phyloP scores from a whole-genome alignment of 805 yeast species.

The Pichia paraexigua region DNA sequence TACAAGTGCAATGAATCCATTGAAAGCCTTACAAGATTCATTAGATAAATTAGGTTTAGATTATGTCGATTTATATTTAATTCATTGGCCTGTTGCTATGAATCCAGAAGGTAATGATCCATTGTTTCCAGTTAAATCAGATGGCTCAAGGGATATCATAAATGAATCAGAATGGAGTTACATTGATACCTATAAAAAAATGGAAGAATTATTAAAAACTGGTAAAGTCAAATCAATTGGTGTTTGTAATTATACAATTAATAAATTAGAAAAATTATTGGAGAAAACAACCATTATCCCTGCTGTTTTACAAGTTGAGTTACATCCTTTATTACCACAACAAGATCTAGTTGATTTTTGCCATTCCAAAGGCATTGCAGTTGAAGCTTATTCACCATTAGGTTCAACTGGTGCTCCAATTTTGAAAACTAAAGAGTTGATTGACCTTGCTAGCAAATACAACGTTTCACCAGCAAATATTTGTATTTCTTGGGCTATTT shows the following conservation, averaged over 20 bases:
- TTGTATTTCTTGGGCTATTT: constrained; percentile 49
- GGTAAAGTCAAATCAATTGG: constrained; percentile 65
- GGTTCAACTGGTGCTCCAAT: constrained; percentile 55
- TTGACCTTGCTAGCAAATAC: constrained; percentile 38
- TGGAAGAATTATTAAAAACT: constrained; percentile 50
- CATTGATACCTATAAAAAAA: constrained; percentile 53
- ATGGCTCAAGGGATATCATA: constrained; percentile 30
- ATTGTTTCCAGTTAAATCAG: constrained; percentile 28
- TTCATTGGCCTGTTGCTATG: constrained; percentile 57
- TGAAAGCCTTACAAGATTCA: constrained; percentile 41
- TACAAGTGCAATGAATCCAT: constrained; percentile 32
- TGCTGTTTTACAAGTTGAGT: constrained; percentile 67
- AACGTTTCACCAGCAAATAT: constrained; percentile 42
- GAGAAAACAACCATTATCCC: constrained; percentile 50
- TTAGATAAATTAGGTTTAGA: constrained; percentile 45
- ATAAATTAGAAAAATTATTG: constrained; percentile 46
- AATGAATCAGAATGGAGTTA: constrained; percentile 28
- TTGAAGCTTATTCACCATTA: constrained; percentile 77
- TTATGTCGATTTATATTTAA: constrained; percentile 57
- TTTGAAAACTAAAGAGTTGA: constrained; percentile 36
- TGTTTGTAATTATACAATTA: constrained; percentile 64
- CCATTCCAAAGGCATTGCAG: constrained; percentile 42
- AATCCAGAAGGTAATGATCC: constrained; percentile 33
- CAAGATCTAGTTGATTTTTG: constrained; percentile 48
- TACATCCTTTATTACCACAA: constrained; percentile 69